phyloP scores from a whole-genome alignment of 1,284 basidiomycete species.

The Ustilago bromivora region DNA sequence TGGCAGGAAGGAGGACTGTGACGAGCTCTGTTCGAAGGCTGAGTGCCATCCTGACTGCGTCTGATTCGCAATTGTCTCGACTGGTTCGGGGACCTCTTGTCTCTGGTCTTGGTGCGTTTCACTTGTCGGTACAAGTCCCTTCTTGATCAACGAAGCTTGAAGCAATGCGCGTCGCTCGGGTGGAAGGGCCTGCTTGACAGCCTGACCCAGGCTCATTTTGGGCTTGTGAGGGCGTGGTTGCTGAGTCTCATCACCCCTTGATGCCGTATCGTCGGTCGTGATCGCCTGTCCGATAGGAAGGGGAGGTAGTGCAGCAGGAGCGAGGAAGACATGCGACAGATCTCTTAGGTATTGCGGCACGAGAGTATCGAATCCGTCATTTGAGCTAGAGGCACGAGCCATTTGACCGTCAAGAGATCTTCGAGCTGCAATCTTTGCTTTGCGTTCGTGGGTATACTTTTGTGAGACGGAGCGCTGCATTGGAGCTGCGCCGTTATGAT shows the following conservation, averaged over 20 bases:
- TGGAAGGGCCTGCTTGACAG: conserved; percentile 33
- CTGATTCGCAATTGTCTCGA: background rate
- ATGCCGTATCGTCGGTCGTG: conserved; percentile 18
- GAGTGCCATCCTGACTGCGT: background rate
- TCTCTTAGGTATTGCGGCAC: conserved; percentile 33
- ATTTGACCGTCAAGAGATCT: conserved; percentile 20
- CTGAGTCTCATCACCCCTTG: background rate
- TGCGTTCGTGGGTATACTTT: background rate
- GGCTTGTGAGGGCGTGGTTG: background rate
- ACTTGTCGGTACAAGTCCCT: background rate
- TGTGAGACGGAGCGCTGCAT: conserved; percentile 19
- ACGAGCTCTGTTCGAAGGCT: background rate
- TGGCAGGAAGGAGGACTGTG: background rate
- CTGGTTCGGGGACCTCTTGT: background rate
- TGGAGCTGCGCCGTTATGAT: background rate
- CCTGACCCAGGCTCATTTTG: conserved; percentile 22
- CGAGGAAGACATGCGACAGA: conserved; percentile 11
- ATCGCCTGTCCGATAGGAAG: conserved; percentile 39
- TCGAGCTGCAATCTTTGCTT: conserved; percentile 2
- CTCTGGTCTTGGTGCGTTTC: background rate
- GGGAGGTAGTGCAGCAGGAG: conserved; percentile 16
- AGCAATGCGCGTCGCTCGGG: conserved; percentile 37
- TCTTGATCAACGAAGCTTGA: conserved; percentile 23
- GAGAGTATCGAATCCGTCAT: conserved; percentile 21
- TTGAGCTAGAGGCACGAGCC: conserved; percentile 2